These are phyloP conservation scores for Kernera saxatilis DNA, from an alignment of 345 rosid genomes.

Conservation along the genomic window DNA sequence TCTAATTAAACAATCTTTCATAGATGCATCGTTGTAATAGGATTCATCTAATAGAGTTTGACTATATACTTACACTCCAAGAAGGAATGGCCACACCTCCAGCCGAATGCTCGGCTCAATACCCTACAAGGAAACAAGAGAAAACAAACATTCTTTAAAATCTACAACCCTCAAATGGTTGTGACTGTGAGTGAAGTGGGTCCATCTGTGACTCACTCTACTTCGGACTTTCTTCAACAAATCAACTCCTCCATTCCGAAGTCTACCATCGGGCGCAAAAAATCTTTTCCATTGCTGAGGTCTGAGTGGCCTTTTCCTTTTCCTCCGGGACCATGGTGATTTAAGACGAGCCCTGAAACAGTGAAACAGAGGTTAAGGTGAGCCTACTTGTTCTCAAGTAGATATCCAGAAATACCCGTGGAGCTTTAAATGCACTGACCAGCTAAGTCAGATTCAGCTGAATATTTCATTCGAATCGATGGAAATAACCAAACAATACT, in stretches of 20 bases:
- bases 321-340: conserved; percentile 96
- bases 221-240: conserved; percentile 89
- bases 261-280: conserved; percentile 66
- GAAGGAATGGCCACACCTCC: conserved; percentile 98
- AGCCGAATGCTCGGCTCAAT: conserved; percentile 80
- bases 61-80: conserved; percentile 75
- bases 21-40: background rate
- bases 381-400: background rate
- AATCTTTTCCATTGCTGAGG: conserved; percentile 77
- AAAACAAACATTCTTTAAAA: background rate
- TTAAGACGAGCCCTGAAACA: conserved; percentile 61
- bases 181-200: background rate
- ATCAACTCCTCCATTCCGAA: conserved; percentile 71
- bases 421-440: background rate
- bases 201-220: conserved; percentile 58
- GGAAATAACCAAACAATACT: background rate
- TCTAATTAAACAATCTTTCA: background rate
- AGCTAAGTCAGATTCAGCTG: background rate
- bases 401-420: background rate
- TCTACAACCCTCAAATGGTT: background rate
- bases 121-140: conserved; percentile 51
- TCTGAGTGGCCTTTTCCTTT: conserved; percentile 65
- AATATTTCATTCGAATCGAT: background rate
- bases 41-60: background rate
- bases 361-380: conserved; percentile 2